phyloP scores from a whole-genome alignment of 1,284 basidiomycete species.

The Leccinum subrobustum region DNA sequence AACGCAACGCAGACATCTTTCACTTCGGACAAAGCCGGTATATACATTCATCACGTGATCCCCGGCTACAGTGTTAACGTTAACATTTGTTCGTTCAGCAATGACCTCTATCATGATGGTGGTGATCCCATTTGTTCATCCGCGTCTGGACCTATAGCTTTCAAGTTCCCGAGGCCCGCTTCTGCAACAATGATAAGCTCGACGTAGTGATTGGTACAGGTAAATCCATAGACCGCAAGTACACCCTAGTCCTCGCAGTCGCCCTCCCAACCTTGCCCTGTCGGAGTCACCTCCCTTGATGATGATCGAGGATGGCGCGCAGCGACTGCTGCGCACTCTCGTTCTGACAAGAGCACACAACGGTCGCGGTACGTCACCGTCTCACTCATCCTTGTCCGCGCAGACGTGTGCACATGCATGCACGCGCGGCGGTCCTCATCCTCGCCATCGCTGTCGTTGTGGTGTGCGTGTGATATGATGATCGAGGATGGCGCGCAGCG shows the following conservation, averaged over 20 bases:
- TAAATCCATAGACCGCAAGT: too few relatives aligned
- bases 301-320: not conserved
- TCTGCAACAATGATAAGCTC: not conserved
- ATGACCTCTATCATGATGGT: too few relatives aligned
- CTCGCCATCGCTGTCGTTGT: not conserved
- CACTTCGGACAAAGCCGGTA: constrained; percentile 31
- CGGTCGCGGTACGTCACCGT: not conserved
- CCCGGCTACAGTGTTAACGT: too few relatives aligned
- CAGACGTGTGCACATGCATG: not conserved
- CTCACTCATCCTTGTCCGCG: not conserved
- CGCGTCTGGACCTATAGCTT: not conserved
- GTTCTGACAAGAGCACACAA: not conserved
- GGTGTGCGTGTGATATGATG: not conserved
- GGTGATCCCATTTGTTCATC: not conserved
- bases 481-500: not conserved
- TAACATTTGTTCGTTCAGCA: too few relatives aligned
- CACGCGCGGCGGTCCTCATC: not conserved
- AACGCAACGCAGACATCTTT: constrained; percentile 73
- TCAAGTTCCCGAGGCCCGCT: not conserved
- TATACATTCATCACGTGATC: constrained; percentile 25
- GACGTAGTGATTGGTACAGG: not conserved
- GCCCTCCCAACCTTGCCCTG: too few relatives aligned
- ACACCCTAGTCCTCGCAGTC: too few relatives aligned
- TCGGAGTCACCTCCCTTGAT: too few relatives aligned
- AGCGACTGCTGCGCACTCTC: not conserved